These are phyloP conservation scores for Omphalea diandra DNA, from an alignment of 441 rosid species.

Conservation along the genomic window DNA sequence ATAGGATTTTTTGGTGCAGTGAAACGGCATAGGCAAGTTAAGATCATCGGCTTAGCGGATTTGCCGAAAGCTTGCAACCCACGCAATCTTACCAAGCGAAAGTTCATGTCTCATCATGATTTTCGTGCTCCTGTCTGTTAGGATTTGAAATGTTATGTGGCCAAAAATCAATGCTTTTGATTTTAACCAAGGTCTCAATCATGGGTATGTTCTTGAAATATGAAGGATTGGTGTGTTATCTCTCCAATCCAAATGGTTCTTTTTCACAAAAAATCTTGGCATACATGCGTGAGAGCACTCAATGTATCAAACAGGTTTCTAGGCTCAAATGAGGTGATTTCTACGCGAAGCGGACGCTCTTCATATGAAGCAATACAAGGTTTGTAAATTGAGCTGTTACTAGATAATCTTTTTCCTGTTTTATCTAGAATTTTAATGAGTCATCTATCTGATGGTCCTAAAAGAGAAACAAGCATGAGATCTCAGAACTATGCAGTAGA, in stretches of 20 bases:
- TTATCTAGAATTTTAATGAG: conserved; percentile 2
- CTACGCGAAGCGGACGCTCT: conserved; percentile 49
- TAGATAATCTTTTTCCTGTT: conserved; percentile 11
- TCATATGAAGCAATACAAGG: conserved; percentile 75
- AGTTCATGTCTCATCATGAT: no score
- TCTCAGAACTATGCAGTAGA: background rate
- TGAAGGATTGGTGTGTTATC: no score
- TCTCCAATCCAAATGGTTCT: conserved; percentile 55
- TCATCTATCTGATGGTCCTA: background rate
- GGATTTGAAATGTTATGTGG: no score
- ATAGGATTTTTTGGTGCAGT: no score
- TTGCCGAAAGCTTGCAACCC: no score
- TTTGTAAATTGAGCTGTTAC: conserved; percentile 29
- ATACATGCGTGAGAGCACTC: conserved; percentile 69
- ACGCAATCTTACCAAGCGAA: no score
- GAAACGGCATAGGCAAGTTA: no score
- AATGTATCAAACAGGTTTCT: conserved; percentile 78
- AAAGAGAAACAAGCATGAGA: background rate
- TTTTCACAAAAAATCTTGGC: conserved; percentile 71
- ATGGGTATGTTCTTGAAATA: no score
- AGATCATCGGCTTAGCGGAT: no score
- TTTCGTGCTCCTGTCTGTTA: no score
- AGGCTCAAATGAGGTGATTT: conserved; percentile 49
- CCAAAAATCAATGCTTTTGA: no score
- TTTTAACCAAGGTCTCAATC: no score